phyloP scores from a whole-genome alignment of 371 early-diverging fungal genomes.

The Haplosporangium sp. region DNA sequence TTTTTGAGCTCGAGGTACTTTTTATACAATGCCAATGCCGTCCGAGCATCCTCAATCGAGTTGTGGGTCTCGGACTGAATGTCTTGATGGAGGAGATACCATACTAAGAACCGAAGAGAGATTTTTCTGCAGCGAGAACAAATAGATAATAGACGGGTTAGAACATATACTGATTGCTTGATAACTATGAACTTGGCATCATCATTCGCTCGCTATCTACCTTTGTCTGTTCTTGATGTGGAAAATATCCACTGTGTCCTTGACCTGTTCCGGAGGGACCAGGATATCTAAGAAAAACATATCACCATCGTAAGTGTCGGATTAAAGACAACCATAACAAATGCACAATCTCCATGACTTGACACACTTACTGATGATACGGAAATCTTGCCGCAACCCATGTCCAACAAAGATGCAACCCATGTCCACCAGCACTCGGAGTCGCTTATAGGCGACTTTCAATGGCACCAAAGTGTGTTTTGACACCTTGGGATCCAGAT shows the following conservation, averaged over 20 bases:
- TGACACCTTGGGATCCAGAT: conserved; percentile 79
- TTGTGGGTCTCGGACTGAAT: conserved; percentile 93
- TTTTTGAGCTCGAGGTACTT: conserved; percentile 75
- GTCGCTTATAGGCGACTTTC: conserved; percentile 90
- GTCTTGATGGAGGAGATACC: conserved; percentile 86
- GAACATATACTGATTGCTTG: not conserved
- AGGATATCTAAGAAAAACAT: conserved; percentile 72
- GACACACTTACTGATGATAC: conserved; percentile 84
- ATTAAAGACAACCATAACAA: too few species aligned
- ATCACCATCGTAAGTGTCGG: too few species aligned
- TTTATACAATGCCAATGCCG: conserved; percentile 85
- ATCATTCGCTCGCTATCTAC: conserved; percentile 43
- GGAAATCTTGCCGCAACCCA: conserved; percentile 92
- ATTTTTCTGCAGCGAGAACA: conserved; percentile 67
- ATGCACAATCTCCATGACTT: not conserved
- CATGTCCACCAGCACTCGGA: conserved; percentile 87
- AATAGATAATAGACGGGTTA: conserved; percentile 7
- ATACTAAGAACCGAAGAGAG: conserved; percentile 91
- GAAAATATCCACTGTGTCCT: conserved; percentile 93
- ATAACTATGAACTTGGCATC: not conserved
- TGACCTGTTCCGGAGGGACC: conserved; percentile 87
- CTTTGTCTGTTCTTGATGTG: conserved; percentile 81
- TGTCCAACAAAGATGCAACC: conserved; percentile 95
- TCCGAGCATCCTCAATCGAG: conserved; percentile 92
- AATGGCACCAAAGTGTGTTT: conserved; percentile 85